phyloP scores from a whole-genome alignment of 805 yeast genomes.

The Lachancea sp. region DNA sequence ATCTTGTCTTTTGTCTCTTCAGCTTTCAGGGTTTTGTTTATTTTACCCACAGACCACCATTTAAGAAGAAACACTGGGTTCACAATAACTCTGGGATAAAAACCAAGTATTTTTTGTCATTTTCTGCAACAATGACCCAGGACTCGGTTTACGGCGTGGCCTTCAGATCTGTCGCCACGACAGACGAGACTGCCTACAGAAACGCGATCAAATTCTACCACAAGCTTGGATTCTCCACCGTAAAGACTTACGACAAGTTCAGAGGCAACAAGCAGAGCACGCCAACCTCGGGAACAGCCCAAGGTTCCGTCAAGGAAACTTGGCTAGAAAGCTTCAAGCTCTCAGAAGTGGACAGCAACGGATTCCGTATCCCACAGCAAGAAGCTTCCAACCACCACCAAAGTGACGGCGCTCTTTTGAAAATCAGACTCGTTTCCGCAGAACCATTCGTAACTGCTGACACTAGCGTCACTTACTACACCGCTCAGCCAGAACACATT shows the following conservation, averaged over 20 bases:
- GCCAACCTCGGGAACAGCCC: conserved; percentile 49
- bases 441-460: conserved; percentile 22
- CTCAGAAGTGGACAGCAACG: conserved; percentile 52
- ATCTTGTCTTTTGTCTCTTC: too few relatives aligned
- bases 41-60: too few relatives aligned
- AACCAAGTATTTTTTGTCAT: not conserved
- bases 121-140: not conserved
- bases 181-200: conserved; percentile 40
- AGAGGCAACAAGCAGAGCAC: conserved; percentile 26
- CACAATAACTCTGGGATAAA: too few relatives aligned
- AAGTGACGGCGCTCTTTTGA: conserved; percentile 42
- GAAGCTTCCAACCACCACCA: conserved; percentile 35
- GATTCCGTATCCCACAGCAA: conserved; percentile 51
- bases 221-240: conserved; percentile 52
- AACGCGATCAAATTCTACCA: conserved; percentile 51
- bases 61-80: too few relatives aligned
- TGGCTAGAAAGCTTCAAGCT: conserved; percentile 69
- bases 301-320: conserved; percentile 59
- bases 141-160: conserved; percentile 37
- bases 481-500: conserved; percentile 34
- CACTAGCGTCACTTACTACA: conserved; percentile 35
- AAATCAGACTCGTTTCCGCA: conserved; percentile 39
- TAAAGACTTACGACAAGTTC: conserved; percentile 54
- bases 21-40: too few relatives aligned
- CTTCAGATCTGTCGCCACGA: conserved; percentile 56